Evolutionary conservation across 2,329 filamentous ascomycete genomes (phyloP).

Genomic region (Microdochium trichocladiopsis): DNA sequence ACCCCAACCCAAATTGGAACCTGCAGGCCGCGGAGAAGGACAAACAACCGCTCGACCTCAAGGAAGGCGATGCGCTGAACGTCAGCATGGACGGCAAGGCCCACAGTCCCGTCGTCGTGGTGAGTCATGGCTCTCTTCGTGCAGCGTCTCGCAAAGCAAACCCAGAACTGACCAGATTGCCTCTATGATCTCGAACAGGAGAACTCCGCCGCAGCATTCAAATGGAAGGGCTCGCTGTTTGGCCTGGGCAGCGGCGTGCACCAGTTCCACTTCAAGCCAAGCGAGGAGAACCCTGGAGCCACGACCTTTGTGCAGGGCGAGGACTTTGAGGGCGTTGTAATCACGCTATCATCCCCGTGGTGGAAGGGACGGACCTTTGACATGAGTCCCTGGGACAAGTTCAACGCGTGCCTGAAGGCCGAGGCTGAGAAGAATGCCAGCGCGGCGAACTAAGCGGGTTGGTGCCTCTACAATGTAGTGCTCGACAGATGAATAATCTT

Average conservation of each 20-base stretch:
- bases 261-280: constrained; percentile 11
- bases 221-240: constrained; percentile 9
- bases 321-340: constrained; percentile 7
- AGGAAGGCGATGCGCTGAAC: not conserved
- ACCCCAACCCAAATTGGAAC: not conserved
- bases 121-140: not conserved
- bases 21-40: not conserved
- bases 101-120: not conserved
- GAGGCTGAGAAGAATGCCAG: constrained; percentile 2
- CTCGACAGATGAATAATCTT: too few relatives aligned
- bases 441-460: not conserved
- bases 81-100: not conserved
- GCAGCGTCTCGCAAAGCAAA: not conserved
- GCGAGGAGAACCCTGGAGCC: constrained; percentile 8
- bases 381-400: constrained; percentile 3
- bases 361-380: not conserved
- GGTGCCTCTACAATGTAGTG: too few relatives aligned
- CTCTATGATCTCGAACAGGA: too few relatives aligned
- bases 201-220: constrained; percentile 7
- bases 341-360: constrained; percentile 4
- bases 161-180: too few relatives aligned
- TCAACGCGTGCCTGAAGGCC: constrained; percentile 4
- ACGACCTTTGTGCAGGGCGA: constrained; percentile 14
- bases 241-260: constrained; percentile 11
- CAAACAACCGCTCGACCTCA: not conserved